Conservation (phyloP, 1,284 basidiomycete genomes). For the Vanrija pseudolonga region DNA sequence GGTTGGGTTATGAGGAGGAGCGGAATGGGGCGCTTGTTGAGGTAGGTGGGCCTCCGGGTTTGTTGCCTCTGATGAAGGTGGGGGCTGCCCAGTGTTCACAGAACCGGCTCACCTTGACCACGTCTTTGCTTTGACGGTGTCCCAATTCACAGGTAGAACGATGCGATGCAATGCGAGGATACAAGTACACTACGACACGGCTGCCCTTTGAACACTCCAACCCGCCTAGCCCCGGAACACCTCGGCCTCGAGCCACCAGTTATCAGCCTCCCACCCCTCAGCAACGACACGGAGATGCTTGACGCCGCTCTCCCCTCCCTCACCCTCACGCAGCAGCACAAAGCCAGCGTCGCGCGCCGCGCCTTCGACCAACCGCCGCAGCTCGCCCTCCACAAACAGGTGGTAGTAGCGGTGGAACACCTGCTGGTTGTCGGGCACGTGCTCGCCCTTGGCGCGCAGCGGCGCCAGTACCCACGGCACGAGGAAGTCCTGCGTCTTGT, state of each 20-base stretch:
- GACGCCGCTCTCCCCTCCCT: constrained; percentile 6
- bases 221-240: constrained; percentile 17
- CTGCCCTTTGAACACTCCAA: no score
- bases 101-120: no score
- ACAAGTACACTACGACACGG: neutral
- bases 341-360: constrained; percentile 64
- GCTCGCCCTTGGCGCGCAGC: neutral
- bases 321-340: constrained; percentile 13
- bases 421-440: constrained; percentile 15
- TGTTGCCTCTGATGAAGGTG: no score
- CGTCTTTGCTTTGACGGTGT: no score
- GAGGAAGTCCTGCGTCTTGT: constrained; percentile 56
- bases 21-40: neutral
- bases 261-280: constrained; percentile 70
- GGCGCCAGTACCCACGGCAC: constrained; percentile 62
- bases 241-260: constrained; percentile 50
- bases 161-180: neutral
- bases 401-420: constrained; percentile 88
- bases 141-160: no score
- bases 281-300: constrained; percentile 63
- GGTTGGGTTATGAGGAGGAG: neutral
- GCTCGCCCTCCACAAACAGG: constrained; percentile 78
- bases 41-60: no score
- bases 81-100: no score
- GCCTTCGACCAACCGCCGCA: constrained; percentile 58